phyloP scores from a whole-genome alignment of 208 protist species.

The Trypanosoma boissoni region DNA sequence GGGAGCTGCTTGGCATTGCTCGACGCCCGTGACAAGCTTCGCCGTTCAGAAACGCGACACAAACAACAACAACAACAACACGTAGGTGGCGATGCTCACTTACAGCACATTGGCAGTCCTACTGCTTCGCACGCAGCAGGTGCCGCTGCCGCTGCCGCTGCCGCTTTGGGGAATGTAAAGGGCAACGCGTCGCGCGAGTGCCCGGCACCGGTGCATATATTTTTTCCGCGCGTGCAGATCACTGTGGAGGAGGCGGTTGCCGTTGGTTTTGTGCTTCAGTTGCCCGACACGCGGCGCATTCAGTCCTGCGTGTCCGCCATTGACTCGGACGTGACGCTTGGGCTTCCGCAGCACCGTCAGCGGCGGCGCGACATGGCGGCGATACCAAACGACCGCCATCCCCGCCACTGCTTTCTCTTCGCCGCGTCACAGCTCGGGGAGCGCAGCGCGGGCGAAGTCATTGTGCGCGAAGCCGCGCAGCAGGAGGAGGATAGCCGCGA shows the following conservation, averaged over 20 bases:
- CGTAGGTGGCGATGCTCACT: no score
- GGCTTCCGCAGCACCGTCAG: constrained; percentile 59
- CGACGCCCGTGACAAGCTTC: constrained; percentile 22
- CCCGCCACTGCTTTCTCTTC: constrained; percentile 79
- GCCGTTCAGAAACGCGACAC: constrained; percentile 16
- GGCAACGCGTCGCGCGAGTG: not conserved
- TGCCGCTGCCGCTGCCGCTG: no score
- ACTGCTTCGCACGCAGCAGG: no score
- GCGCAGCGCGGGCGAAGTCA: constrained; percentile 18
- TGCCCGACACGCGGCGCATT: constrained; percentile 67
- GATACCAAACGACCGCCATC: constrained; percentile 71
- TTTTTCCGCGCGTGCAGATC: constrained; percentile 69
- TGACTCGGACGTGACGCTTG: constrained; percentile 78
- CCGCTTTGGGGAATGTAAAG: no score
- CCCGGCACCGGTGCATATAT: constrained; percentile 71
- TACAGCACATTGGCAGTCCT: no score
- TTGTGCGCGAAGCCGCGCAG: constrained; percentile 26
- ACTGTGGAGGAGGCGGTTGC: constrained; percentile 65
- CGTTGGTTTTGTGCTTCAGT: constrained; percentile 75
- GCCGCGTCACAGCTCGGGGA: constrained; percentile 57
- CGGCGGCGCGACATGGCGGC: constrained; percentile 63
- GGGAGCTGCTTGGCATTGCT: constrained; percentile 9
- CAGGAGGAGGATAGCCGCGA: constrained; percentile 34
- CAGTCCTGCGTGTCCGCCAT: constrained; percentile 74
- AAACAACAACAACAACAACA: no score